phyloP scores from a whole-genome alignment of 441 rosid genomes.

The Euphorbia schlechtendalii region DNA sequence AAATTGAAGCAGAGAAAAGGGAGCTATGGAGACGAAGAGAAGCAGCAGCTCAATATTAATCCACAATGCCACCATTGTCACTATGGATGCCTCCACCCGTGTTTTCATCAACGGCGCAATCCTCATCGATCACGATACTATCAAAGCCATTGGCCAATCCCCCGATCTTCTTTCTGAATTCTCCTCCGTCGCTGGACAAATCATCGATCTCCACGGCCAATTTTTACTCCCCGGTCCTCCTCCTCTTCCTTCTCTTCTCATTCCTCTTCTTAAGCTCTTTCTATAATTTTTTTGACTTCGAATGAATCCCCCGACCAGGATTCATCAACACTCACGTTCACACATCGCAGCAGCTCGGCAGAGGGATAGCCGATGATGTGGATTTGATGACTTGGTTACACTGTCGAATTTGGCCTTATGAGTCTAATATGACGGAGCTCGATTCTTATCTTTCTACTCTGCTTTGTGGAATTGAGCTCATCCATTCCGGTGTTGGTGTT shows the following conservation, averaged over 20 bases:
- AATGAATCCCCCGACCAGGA: conserved; percentile 28
- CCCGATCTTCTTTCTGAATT: conserved; percentile 34
- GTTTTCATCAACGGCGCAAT: conserved; percentile 52
- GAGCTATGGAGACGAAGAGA: conserved; percentile 20
- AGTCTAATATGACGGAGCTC: conserved; percentile 52
- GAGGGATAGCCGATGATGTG: conserved; percentile 70
- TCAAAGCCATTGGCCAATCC: conserved; percentile 52
- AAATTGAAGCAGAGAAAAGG: no score
- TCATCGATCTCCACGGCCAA: conserved; percentile 46
- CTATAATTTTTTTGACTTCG: neutral
- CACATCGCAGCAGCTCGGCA: conserved; percentile 62
- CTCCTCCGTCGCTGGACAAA: conserved; percentile 28
- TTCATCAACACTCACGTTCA: conserved; percentile 65
- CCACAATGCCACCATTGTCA: conserved; percentile 43
- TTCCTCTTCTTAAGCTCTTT: neutral
- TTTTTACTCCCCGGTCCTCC: conserved; percentile 52
- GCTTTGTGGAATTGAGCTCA: conserved; percentile 64
- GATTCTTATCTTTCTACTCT: conserved; percentile 63
- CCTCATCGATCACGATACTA: conserved; percentile 34
- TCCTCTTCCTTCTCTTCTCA: neutral
- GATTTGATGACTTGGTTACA: conserved; percentile 64
- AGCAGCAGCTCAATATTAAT: conserved; percentile 24
- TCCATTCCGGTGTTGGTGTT: conserved; percentile 52
- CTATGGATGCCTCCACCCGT: conserved; percentile 43
- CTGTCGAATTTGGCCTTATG: conserved; percentile 66